These are phyloP conservation scores for Penicillium sp. DNA, from an alignment of 2,329 filamentous ascomycete genomes.

Conservation along the genomic window DNA sequence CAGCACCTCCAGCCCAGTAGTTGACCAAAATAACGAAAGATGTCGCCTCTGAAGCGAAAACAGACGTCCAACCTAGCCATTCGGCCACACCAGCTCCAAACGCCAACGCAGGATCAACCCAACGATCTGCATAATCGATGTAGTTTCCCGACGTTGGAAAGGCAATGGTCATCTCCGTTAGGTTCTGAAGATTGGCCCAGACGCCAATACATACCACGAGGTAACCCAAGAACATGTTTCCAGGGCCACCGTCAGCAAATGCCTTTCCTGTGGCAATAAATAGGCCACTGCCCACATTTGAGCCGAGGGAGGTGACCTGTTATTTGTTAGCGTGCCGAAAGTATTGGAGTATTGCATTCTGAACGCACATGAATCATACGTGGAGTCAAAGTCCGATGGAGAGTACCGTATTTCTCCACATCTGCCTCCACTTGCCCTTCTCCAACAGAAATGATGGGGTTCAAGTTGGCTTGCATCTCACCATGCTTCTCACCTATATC, in stretches of 20 bases:
- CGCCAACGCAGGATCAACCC: conserved; percentile 39
- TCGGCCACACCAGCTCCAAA: conserved; percentile 36
- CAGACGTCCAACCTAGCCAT: conserved; percentile 17
- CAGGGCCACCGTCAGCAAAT: conserved; percentile 34
- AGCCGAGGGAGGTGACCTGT: conserved; percentile 9
- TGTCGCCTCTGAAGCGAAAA: conserved; percentile 22
- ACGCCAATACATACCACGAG: conserved; percentile 29
- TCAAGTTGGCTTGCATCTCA: neutral
- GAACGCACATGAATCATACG: conserved; percentile 31
- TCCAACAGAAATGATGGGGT: neutral
- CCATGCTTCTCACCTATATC: neutral
- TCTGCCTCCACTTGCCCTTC: neutral
- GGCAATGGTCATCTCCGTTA: conserved; percentile 40
- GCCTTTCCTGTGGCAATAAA: conserved; percentile 22
- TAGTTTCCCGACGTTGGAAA: conserved; percentile 40
- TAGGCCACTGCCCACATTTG: conserved; percentile 15
- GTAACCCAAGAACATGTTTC: conserved; percentile 35
- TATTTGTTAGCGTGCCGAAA: too few species aligned
- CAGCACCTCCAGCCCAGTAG: conserved; percentile 20
- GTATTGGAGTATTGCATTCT: too few species aligned
- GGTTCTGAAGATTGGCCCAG: conserved; percentile 33
- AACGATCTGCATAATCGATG: conserved; percentile 42
- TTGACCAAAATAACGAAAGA: conserved; percentile 25
- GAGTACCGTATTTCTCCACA: neutral
- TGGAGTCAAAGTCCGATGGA: neutral